Evolutionary conservation across 2,329 filamentous ascomycete genomes (phyloP), one percentile per base, ranked within the genome.

Genomic region (Metarhizium sp.): DNA sequence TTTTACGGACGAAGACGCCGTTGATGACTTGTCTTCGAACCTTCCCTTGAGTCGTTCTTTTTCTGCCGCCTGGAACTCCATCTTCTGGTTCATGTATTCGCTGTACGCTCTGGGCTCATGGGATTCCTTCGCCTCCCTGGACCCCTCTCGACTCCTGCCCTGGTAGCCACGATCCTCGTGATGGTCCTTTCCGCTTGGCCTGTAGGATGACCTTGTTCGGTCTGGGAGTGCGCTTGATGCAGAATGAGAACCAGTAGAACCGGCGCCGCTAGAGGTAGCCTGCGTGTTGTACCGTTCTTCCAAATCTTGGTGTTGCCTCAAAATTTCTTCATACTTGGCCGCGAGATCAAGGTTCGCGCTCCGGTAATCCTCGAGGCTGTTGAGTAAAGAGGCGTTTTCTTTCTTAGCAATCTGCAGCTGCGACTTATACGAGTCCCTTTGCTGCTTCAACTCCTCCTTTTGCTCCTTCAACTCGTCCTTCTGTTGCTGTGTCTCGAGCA

Each of bases 1-100:
- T 13, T 55, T 54, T 40, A 11, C 13, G 55, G 60, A 52, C 34
- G 61, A 54, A 50, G 63, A 36, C 8, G 49, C 36, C 32, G 48
- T 34, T 32, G 32, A 25, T 20, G 43, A 36, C 48, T 63, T 63
- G 53, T 71, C 67, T 36, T 71, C 71, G 58, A 73, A 73, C 32
- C 71, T 69, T 54, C 64, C 64, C 34, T 67, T 67, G 53, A 73
- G 65, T 16, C 71, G 70, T 50, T 70, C 68, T 60, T 69, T 70
- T 52, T 69, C 67, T 34, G 62, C 65, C 54, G 64, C 54, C 62
- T 60, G 53, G 58, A 11, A 34, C 32, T 11, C 32, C 32, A 25
- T 25, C 25, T 25, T 25, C 25, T 25, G 25, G 25, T 25, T 25
- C 25, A 34, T 34, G 32, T 34, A 34, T 6, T 34, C 32, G 6